Evolutionary conservation across 768 basidiomycete genomes (phyloP).

Genomic region (Cystofilobasidium macerans): DNA sequence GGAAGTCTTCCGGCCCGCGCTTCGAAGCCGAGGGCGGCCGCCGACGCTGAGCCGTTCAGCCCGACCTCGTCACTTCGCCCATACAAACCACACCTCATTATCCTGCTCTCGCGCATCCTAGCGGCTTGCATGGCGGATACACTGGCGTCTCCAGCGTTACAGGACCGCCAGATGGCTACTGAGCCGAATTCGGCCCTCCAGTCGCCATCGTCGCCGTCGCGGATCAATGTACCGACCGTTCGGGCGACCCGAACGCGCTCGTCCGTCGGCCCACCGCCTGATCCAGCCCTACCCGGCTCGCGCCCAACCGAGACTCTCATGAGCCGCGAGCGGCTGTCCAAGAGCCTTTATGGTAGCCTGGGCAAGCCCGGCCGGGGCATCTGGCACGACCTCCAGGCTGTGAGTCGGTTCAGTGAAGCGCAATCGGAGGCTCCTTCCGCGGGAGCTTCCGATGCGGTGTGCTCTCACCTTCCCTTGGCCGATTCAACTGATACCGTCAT

Average conservation of each 20-base stretch:
- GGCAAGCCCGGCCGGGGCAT: slow-evolving; percentile 14
- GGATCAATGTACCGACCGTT: no score
- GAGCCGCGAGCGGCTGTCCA: neutral
- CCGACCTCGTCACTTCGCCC: no score
- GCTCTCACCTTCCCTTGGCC: neutral
- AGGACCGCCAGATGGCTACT: no score
- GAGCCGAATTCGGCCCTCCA: no score
- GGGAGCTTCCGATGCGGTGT: neutral
- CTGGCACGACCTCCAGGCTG: slow-evolving; percentile 9
- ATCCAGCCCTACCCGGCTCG: neutral
- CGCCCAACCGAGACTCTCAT: neutral
- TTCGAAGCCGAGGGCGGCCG: no score
- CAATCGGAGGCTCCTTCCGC: neutral
- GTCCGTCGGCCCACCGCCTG: neutral
- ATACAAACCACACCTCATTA: no score
- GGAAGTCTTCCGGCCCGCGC: no score
- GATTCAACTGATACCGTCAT: neutral
- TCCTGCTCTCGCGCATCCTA: no score
- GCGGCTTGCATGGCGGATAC: no score
- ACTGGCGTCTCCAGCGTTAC: no score
- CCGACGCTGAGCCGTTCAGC: no score
- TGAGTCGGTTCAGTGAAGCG: neutral
- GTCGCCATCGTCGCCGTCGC: no score
- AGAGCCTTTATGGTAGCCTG: neutral
- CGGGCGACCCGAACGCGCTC: neutral